Conservation (phyloP, 257 asterid genomes). For the Ocimum tenuiflorum region DNA sequence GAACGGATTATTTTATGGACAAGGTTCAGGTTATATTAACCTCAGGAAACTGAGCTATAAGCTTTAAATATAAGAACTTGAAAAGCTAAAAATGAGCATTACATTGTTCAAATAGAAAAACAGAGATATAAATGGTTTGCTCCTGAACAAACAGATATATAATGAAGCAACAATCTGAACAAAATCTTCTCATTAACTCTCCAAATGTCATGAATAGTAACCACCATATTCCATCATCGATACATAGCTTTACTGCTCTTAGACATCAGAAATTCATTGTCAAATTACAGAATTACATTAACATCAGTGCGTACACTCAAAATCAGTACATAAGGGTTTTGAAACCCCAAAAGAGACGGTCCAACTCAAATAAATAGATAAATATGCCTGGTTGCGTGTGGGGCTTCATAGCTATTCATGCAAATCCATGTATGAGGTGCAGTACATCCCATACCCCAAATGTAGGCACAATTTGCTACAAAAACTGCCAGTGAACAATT, state of each 20-base stretch:
- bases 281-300: not conserved
- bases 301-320: not conserved
- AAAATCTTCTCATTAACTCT: not conserved
- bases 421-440: too few relatives aligned
- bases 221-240: not conserved
- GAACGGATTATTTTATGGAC: not conserved
- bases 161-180: not conserved
- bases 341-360: not conserved
- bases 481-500: not conserved
- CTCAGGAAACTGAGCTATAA: not conserved
- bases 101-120: not conserved
- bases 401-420: too few relatives aligned
- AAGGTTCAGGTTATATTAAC: not conserved
- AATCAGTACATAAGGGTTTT: not conserved
- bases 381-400: too few relatives aligned
- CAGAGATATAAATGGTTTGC: not conserved
- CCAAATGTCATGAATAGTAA: not conserved
- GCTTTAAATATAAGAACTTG: not conserved
- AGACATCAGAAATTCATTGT: not conserved
- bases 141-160: not conserved
- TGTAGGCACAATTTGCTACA: conserved; percentile 5
- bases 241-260: not conserved
- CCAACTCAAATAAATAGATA: not conserved
- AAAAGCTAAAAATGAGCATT: not conserved
- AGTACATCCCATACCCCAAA: conserved; percentile 1